Evolutionary conservation across 2,329 filamentous ascomycete species (phyloP).

Genomic region (Cordyceps tenuipes): DNA sequence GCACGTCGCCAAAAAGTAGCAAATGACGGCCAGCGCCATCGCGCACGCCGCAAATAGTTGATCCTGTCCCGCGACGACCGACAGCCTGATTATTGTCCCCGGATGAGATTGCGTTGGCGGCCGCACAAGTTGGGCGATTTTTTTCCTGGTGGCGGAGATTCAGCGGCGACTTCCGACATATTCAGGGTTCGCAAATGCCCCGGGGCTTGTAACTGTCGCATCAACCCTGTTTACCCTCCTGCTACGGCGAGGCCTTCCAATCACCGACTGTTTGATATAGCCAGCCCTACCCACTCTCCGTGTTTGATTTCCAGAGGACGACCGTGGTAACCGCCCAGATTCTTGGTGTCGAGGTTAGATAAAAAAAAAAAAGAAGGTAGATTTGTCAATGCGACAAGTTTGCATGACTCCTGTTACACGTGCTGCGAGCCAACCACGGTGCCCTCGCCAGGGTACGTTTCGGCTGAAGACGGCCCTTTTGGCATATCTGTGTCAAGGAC

Average conservation of each 20-base stretch:
- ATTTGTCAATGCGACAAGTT: slow-evolving; percentile 3
- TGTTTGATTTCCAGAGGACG: neutral
- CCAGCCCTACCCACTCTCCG: neutral
- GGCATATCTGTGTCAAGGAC: neutral
- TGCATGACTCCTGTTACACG: neutral
- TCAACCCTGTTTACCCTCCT: neutral
- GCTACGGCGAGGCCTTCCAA: neutral
- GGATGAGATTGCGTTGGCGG: neutral
- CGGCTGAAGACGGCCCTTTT: slow-evolving; percentile 1
- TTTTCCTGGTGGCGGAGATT: neutral
- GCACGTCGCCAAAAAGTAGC: neutral
- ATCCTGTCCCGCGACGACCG: neutral
- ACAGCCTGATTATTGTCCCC: neutral
- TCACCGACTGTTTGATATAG: slow-evolving; percentile 4
- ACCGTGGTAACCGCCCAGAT: neutral
- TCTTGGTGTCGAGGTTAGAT: neutral
- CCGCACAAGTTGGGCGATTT: neutral
- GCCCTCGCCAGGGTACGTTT: slow-evolving; percentile 4
- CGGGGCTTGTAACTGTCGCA: neutral
- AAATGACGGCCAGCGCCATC: neutral
- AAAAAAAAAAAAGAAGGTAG: neutral
- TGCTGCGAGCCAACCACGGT: neutral
- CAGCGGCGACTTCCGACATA: neutral
- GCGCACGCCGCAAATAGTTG: neutral
- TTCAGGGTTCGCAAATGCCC: neutral